Conservation (phyloP, 2,329 filamentous ascomycete genomes). For the Cryphonectria nitschkei region DNA sequence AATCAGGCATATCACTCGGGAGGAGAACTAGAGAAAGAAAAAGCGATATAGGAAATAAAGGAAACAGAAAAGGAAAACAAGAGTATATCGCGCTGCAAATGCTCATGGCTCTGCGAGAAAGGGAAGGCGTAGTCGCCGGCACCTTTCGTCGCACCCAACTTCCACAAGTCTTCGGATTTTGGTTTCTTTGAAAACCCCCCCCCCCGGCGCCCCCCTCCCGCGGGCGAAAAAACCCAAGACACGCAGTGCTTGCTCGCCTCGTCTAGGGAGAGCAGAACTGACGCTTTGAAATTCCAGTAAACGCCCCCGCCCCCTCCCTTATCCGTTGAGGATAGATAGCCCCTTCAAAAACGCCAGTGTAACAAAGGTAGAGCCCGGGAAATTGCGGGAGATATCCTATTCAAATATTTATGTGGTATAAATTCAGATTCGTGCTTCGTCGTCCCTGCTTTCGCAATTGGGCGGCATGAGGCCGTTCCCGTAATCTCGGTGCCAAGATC, state of each 20-base stretch:
- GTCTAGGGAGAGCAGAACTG: not conserved
- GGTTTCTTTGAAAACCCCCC: not conserved
- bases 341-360: slow-evolving; percentile 26
- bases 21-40: not conserved
- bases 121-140: not conserved
- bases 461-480: slow-evolving; percentile 20
- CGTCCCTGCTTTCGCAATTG: slow-evolving; percentile 29
- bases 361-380: slow-evolving; percentile 15
- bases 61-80: not conserved
- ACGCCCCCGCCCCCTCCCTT: slow-evolving; percentile 20
- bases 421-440: slow-evolving; percentile 24
- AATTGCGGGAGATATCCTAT: slow-evolving; percentile 12
- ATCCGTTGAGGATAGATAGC: slow-evolving; percentile 18
- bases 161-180: not conserved
- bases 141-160: not conserved
- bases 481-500: slow-evolving; percentile 15
- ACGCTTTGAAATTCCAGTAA: slow-evolving; percentile 13
- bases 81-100: slow-evolving; percentile 2
- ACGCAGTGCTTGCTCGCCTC: slow-evolving; percentile 13
- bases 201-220: not conserved
- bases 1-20: slow-evolving; percentile 7
- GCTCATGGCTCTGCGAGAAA: not conserved
- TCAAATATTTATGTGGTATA: slow-evolving; percentile 23
- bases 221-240: not conserved
- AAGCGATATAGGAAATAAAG: not conserved